Evolutionary conservation across 352 stramenopile species (phyloP).

Genomic region (Phytophthora niederhauseri): DNA sequence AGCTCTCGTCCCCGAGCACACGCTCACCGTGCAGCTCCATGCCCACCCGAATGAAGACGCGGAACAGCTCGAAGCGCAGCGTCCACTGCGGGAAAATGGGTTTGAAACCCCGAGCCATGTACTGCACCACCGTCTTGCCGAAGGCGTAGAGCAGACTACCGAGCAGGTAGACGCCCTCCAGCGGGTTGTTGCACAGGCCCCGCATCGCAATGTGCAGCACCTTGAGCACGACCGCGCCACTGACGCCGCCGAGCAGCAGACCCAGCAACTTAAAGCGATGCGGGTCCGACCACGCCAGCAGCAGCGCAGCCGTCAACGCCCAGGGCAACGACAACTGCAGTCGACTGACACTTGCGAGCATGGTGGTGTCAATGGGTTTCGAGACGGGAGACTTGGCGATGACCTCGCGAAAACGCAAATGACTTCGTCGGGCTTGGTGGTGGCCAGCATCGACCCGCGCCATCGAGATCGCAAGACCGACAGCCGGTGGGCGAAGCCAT

Average conservation of each 20-base stretch:
- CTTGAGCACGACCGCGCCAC: conserved; percentile 22
- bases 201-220: conserved; percentile 32
- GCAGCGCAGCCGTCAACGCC: conserved; percentile 18
- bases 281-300: conserved; percentile 20
- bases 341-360: conserved; percentile 19
- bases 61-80: conserved; percentile 45
- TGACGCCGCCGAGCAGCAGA: conserved; percentile 19
- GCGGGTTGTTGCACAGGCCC: conserved; percentile 33
- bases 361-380: neutral
- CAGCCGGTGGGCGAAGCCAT: conserved; percentile 36
- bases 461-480: neutral
- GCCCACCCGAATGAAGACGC: conserved; percentile 31
- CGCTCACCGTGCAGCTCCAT: conserved; percentile 37
- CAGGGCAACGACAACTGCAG: conserved; percentile 21
- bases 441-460: neutral
- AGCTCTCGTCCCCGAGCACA: conserved; percentile 27
- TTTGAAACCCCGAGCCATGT: conserved; percentile 31
- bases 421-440: conserved; percentile 1
- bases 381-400: conserved; percentile 6
- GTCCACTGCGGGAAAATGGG: conserved; percentile 51
- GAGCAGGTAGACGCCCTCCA: conserved; percentile 30
- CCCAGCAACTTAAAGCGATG: conserved; percentile 23
- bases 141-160: conserved; percentile 29
- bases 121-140: conserved; percentile 24
- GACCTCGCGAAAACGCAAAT: conserved; percentile 24